These are phyloP conservation scores for Sphaerobolus stellatus DNA, from an alignment of 1,284 basidiomycete species.

Conservation along the genomic window DNA sequence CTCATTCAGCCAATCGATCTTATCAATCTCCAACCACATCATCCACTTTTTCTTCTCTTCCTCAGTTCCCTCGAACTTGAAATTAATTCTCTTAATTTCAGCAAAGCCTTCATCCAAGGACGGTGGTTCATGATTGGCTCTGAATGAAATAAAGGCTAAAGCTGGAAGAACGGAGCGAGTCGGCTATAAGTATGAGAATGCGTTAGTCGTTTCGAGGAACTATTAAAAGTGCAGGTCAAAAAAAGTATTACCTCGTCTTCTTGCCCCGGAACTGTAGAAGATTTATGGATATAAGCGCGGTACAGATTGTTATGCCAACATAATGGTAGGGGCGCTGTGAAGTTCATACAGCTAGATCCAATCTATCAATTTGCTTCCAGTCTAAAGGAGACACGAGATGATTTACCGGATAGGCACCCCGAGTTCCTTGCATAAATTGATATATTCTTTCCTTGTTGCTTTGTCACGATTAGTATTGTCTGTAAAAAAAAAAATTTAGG, in stretches of 20 bases:
- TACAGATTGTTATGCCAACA: conserved; percentile 92
- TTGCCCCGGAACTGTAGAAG: neutral
- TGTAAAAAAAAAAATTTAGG: conserved; percentile 26
- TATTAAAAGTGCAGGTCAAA: neutral
- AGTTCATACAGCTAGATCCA: conserved; percentile 65
- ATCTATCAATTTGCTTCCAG: neutral
- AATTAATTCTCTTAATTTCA: conserved; percentile 75
- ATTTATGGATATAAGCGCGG: conserved; percentile 50
- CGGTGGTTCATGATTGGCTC: conserved; percentile 67
- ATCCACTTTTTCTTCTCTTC: conserved; percentile 72
- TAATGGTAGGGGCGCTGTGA: conserved; percentile 69
- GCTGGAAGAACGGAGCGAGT: conserved; percentile 67
- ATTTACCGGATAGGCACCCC: conserved; percentile 57
- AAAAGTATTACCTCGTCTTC: conserved; percentile 2
- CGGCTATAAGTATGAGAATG: conserved; percentile 36
- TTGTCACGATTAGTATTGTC: conserved; percentile 86
- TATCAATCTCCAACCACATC: conserved; percentile 53
- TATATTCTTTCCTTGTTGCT: conserved; percentile 66
- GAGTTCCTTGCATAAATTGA: conserved; percentile 60
- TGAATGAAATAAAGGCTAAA: conserved; percentile 61
- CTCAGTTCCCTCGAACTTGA: conserved; percentile 73
- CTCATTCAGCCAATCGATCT: conserved; percentile 6
- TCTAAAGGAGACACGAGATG: neutral
- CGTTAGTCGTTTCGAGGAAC: neutral
- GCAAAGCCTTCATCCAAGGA: conserved; percentile 66